Evolutionary conservation across 2,329 filamentous ascomycete genomes (phyloP), one percentile per base, ranked within the genome.

Genomic region (Lachnellula suecica): DNA sequence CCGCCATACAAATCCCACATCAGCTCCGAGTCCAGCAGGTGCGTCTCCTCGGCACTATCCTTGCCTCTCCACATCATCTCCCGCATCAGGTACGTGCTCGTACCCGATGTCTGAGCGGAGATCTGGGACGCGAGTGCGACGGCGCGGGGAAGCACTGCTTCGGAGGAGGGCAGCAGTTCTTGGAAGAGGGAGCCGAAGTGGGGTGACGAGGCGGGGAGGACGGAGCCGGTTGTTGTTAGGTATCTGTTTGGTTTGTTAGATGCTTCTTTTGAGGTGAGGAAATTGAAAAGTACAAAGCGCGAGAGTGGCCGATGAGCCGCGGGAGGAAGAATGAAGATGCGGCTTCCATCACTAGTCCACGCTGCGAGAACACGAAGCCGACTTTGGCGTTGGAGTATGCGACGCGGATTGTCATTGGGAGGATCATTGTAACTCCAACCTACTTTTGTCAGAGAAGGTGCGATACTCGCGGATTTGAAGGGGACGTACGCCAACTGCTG

Each of bases 261-360:
- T 13, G 82, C 72, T 66, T 89, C 83, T 44, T 73, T 37, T n/a
- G n/a, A n/a, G n/a, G n/a, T n/a, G n/a, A n/a, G n/a, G n/a, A n/a
- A n/a, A n/a, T n/a, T n/a, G n/a, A n/a, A n/a, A 88, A 76, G 60
- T 85, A 79, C 66, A 86, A 69, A 1, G 86, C 85, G 57, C 79
- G 77, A 20, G 79, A 79, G 53, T 78, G 73, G 55, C 87, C 87
- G 54, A 90, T 77, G 27, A 91, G 73, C 0, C 85, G 79, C 4
- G 87, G 87, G 29, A 91, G 75, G 74, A 88, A 91, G 70, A 80
- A 91, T 13, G 82, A 85, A 45, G 79, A 83, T 65, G 81, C 85
- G 0, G 84, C 85, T 68, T 91, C 87, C 79, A 88, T 85, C 52
- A 81, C 76, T 63, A 91, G 74, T 1, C 87, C 87, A 43, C 87